phyloP scores from a whole-genome alignment of 441 rosid genomes.

The Corymbia calophylla region DNA sequence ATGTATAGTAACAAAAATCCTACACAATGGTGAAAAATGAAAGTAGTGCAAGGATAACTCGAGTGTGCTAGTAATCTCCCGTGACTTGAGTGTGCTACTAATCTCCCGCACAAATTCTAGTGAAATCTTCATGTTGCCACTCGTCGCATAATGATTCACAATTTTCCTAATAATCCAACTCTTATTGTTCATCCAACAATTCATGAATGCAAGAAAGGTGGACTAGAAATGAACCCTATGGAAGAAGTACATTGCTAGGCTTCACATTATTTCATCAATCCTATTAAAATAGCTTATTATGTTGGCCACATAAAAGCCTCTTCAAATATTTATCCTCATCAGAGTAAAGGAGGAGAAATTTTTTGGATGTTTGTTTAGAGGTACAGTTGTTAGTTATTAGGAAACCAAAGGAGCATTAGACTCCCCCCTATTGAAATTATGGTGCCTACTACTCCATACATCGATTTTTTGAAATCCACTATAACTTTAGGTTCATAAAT shows the following conservation, averaged over 20 bases:
- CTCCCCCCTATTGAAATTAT: background rate
- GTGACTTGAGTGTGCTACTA: background rate
- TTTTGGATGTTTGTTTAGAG: background rate
- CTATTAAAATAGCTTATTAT: rapidly evolving
- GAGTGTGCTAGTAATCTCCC: background rate
- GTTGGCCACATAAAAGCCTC: background rate
- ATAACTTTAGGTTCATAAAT: rapidly evolving
- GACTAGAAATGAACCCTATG: rapidly evolving
- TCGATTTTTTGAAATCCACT: rapidly evolving
- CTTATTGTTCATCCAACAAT: background rate
- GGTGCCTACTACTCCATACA: rapidly evolving
- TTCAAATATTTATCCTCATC: rapidly evolving
- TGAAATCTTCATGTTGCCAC: background rate
- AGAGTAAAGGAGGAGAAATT: background rate
- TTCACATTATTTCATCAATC: background rate
- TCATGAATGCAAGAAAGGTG: background rate
- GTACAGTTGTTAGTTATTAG: rapidly evolving
- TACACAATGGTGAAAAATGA: background rate
- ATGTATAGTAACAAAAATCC: rapidly evolving
- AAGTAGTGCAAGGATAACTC: rapidly evolving
- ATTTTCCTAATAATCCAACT: background rate
- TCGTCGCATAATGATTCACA: rapidly evolving
- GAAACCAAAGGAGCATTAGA: background rate
- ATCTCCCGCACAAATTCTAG: rapidly evolving
- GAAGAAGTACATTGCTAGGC: background rate